phyloP scores from a whole-genome alignment of 2,329 filamentous ascomycete species.

The Clonostachys sp. region DNA sequence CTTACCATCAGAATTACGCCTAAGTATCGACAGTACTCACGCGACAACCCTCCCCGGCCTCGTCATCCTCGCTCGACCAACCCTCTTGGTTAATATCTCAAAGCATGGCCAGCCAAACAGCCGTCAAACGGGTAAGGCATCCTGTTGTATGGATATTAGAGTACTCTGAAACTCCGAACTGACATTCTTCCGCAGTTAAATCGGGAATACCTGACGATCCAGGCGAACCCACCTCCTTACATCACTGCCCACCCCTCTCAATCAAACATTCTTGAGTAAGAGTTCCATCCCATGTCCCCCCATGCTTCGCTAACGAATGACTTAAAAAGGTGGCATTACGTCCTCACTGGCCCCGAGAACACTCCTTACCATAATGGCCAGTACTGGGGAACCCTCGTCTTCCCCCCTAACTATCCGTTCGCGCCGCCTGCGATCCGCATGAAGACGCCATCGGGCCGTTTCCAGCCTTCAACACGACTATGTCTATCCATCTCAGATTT shows the following conservation, averaged over 20 bases:
- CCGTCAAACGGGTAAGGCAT: slow-evolving; percentile 63
- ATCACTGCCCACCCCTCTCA: slow-evolving; percentile 88
- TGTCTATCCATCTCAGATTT: slow-evolving; percentile 97
- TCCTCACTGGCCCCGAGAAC: slow-evolving; percentile 88
- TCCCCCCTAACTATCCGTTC: slow-evolving; percentile 95
- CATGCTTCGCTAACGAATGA: slow-evolving; percentile 2
- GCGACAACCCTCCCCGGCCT: not conserved
- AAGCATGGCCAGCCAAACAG: slow-evolving; percentile 66
- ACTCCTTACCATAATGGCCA: slow-evolving; percentile 94
- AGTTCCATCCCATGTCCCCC: slow-evolving; percentile 4
- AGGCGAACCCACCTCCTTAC: slow-evolving; percentile 78
- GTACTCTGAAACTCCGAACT: not conserved
- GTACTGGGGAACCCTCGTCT: slow-evolving; percentile 96
- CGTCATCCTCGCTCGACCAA: not conserved
- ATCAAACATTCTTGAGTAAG: slow-evolving; percentile 82
- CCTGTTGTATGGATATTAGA: too few relatives aligned
- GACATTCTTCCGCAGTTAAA: slow-evolving; percentile 38
- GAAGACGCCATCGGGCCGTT: slow-evolving; percentile 95
- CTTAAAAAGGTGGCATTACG: slow-evolving; percentile 75
- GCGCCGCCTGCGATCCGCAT: slow-evolving; percentile 96
- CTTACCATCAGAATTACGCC: too few relatives aligned
- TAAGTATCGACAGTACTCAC: not conserved
- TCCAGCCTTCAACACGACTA: slow-evolving; percentile 85
- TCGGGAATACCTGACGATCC: slow-evolving; percentile 58
- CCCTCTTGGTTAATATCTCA: not conserved